Evolutionary conservation across 805 yeast genomes (phyloP), one percentile per base, ranked within the genome.

Genomic region (Zygotorulaspora sp.): DNA sequence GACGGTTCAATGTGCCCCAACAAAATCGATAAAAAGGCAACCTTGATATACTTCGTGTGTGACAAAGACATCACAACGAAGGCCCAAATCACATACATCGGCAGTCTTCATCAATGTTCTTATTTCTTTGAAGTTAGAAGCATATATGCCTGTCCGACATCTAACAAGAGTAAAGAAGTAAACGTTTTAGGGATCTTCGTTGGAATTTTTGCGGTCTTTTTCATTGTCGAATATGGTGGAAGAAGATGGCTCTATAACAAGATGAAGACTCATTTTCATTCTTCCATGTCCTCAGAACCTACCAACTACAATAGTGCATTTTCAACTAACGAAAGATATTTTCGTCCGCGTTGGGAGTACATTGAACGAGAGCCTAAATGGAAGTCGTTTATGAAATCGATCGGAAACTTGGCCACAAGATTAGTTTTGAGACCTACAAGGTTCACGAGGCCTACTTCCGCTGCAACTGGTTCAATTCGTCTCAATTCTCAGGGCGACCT

Each of bases 51-150:
- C 15, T 83, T 87, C 47, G 72, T 80, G 10, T 87, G 96, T 61
- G 95, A 86, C 59, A 70, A 84, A 43, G 90, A 83, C 35, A 75
- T 83, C 53, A 60, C 74, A 55, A 62, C 75, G 5, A 75, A 75
- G 43, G 92, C 89, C 0, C 68, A 75, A 23, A 66, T 86, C 1
- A 72, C 83, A 12, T 86, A 71, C 56, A 72, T 87, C 21, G 92
- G 92, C 1, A 77, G 77, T 5, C 53, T 75, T 28, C 75, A 85
- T 57, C 84, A 87, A 45, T 87, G 96, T 61, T 77, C 81, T 24
- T 87, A 84, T 58, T 75, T 81, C 53, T 87, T 87, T 58, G 96
- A 87, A 54, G 87, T 86, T 21, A 65, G 87, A 47, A 83, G 95
- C 3, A 78, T 84, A 29, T 83, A 80, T 62, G 96, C 95, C 0